Evolutionary conservation across 2,329 filamentous ascomycete species (phyloP).

Genomic region (Aspergillus viridinutans): DNA sequence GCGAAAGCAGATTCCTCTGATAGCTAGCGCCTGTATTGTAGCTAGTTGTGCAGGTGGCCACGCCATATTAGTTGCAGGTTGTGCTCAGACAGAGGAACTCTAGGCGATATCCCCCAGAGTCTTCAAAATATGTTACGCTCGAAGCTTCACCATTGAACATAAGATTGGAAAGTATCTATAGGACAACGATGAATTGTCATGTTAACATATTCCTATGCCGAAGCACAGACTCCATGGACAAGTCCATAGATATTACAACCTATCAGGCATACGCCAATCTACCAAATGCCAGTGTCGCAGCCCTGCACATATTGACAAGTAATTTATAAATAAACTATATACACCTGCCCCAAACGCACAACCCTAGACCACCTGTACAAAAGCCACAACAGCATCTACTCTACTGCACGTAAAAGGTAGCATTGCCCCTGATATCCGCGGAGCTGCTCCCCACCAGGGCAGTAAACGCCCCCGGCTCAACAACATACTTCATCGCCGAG

Average conservation of each 20-base stretch:
- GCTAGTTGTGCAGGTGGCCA: background rate
- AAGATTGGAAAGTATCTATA: background rate
- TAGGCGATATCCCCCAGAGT: background rate
- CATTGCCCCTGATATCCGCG: conserved; percentile 31
- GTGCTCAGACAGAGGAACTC: background rate
- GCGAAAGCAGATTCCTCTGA: background rate
- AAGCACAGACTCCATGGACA: background rate
- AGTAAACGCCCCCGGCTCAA: conserved; percentile 66
- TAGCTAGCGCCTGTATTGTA: background rate
- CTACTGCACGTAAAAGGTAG: conserved; percentile 27
- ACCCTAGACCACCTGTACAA: background rate
- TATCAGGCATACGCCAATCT: background rate
- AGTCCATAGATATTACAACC: background rate
- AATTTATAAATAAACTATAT: background rate
- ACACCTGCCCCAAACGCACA: background rate
- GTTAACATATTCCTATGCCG: background rate
- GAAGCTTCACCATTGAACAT: no score
- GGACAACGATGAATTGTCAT: background rate
- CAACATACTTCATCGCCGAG: conserved; percentile 63
- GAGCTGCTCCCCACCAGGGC: conserved; percentile 56
- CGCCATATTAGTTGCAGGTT: background rate
- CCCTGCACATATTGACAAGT: background rate
- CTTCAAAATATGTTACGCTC: background rate
- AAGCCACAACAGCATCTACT: background rate
- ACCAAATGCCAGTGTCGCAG: background rate